A percentile compares a stretch with the other conserved stretches of the same genome.
Conservation (phyloP, 805 yeast species). For the Sungouiozyma intestinalis region DNA sequence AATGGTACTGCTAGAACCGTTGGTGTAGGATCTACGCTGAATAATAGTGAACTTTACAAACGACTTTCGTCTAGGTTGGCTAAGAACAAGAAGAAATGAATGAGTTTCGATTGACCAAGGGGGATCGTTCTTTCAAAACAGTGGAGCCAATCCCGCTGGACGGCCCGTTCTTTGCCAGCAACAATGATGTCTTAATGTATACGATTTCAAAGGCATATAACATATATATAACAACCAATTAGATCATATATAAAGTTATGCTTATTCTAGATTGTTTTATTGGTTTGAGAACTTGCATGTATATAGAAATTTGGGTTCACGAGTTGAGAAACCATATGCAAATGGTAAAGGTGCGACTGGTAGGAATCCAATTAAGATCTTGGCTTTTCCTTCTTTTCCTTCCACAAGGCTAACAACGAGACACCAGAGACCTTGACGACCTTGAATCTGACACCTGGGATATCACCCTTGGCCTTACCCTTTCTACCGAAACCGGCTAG, state of each 20-base stretch:
- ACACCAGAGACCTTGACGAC: slow-evolving; percentile 99
- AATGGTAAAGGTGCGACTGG: background rate
- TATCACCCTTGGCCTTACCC: slow-evolving; percentile 99
- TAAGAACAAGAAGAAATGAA: slow-evolving; percentile 17
- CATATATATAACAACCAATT: background rate
- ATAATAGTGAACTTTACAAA: slow-evolving; percentile 70
- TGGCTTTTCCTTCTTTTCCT: slow-evolving; percentile 99
- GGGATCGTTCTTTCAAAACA: too few species aligned
- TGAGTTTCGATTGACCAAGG: too few species aligned
- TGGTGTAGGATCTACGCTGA: slow-evolving; percentile 43
- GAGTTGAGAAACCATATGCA: background rate
- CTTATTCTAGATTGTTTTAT: background rate
- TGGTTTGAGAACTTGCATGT: background rate
- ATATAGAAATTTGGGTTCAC: background rate
- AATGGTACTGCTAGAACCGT: slow-evolving; percentile 32
- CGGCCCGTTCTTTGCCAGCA: too few species aligned
- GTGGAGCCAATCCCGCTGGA: too few species aligned
- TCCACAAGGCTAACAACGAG: slow-evolving; percentile 98
- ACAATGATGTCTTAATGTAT: too few species aligned
- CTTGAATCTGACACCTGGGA: slow-evolving; percentile 99
- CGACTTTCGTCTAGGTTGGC: slow-evolving; percentile 45
- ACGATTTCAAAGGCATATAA: background rate
- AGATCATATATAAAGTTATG: background rate
- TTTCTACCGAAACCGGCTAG: slow-evolving; percentile 99
- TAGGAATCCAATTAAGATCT: slow-evolving; percentile 60